A percentile compares a stretch with the other conserved stretches of the same genome.
These are phyloP conservation scores for Phytophthora pini DNA, from an alignment of 352 stramenopile genomes.

Conservation along the genomic window DNA sequence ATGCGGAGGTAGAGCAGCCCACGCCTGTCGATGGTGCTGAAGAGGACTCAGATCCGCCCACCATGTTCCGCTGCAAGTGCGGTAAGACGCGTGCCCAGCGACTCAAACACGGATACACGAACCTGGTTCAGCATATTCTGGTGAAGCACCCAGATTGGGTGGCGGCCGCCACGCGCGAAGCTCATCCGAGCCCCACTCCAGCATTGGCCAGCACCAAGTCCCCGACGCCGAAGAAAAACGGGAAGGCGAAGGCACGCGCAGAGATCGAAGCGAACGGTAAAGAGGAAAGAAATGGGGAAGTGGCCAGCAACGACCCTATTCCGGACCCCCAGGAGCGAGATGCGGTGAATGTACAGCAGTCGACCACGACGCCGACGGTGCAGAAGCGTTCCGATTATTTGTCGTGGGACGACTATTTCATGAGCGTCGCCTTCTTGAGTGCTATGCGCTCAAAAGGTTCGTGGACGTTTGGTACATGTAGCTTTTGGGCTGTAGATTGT, in stretches of 20 bases:
- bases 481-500: conserved; percentile 1
- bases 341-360: not conserved
- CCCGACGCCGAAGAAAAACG: conserved; percentile 11
- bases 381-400: conserved; percentile 92
- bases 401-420: conserved; percentile 99
- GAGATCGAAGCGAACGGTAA: not conserved
- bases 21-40: not conserved
- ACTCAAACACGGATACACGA: conserved; percentile 63
- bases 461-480: not conserved
- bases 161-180: conserved; percentile 29
- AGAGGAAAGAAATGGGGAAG: not conserved
- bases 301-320: conserved; percentile 1
- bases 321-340: conserved; percentile 8
- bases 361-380: conserved; percentile 1
- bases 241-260: conserved; percentile 6
- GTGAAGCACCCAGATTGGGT: conserved; percentile 74
- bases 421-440: conserved; percentile 98
- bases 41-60: conserved; percentile 16
- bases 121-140: conserved; percentile 71
- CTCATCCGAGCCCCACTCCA: conserved; percentile 25
- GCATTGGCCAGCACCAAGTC: conserved; percentile 29
- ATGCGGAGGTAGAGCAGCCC: conserved; percentile 34
- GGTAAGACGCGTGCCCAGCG: conserved; percentile 62
- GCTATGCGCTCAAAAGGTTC: conserved; percentile 98
- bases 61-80: conserved; percentile 66